Evolutionary conservation across 2,329 filamentous ascomycete genomes (phyloP).

Genomic region (Colletotrichum sp.): DNA sequence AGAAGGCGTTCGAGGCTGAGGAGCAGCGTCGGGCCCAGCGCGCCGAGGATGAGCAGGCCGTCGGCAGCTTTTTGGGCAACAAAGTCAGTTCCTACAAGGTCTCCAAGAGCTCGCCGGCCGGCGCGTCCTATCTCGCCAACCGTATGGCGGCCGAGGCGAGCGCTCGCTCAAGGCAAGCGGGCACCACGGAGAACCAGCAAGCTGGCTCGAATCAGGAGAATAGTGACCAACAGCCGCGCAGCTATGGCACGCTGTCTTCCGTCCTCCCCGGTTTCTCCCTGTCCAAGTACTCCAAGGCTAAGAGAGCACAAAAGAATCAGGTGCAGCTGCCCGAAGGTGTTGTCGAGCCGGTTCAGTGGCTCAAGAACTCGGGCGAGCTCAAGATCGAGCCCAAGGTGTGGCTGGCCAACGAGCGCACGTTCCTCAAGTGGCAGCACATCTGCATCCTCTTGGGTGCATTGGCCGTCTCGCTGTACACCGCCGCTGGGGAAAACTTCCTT

Average conservation of each 20-base stretch:
- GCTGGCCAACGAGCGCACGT: constrained; percentile 97
- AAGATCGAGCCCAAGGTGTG: constrained; percentile 98
- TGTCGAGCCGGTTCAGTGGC: constrained; percentile 82
- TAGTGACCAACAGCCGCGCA: constrained; percentile 30
- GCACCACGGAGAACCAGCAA: constrained; percentile 24
- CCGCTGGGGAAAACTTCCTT: constrained; percentile 79
- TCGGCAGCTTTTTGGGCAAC: constrained; percentile 83
- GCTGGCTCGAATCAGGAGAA: constrained; percentile 35
- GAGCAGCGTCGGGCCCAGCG: constrained; percentile 81
- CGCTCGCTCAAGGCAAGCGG: constrained; percentile 30
- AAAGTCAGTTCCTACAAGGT: constrained; percentile 60
- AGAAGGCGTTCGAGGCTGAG: constrained; percentile 88
- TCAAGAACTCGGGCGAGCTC: constrained; percentile 92
- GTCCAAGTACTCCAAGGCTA: constrained; percentile 72
- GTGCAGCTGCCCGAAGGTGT: constrained; percentile 80
- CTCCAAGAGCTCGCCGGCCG: constrained; percentile 69
- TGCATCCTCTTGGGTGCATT: constrained; percentile 84
- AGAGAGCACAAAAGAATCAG: constrained; percentile 52
- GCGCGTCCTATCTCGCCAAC: constrained; percentile 68
- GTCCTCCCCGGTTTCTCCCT: constrained; percentile 85
- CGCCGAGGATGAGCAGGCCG: constrained; percentile 85
- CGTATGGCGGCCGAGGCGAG: constrained; percentile 53
- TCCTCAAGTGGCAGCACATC: constrained; percentile 98
- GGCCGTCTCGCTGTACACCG: constrained; percentile 86
- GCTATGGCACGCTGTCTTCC: constrained; percentile 67